Conservation (phyloP, 2,329 filamentous ascomycete species). For the Lasiodiplodia hormozganensis region DNA sequence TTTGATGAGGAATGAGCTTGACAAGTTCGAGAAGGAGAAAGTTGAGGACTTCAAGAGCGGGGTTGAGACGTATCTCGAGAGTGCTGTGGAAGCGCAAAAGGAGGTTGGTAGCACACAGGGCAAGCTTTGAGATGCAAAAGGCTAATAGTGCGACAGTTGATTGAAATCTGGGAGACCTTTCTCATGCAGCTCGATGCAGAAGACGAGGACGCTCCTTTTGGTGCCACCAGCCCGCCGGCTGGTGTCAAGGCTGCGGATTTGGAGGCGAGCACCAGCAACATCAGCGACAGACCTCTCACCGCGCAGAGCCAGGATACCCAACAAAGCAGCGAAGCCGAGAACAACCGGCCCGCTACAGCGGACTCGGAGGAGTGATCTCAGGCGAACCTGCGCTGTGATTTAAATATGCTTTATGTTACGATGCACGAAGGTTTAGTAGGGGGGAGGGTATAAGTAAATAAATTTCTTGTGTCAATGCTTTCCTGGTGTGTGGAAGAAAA, state of each 20-base stretch:
- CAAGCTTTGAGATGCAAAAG: background rate
- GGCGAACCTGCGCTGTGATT: background rate
- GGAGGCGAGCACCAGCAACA: conserved; percentile 22
- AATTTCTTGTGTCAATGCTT: conserved; percentile 7
- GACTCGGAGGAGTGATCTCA: conserved; percentile 23
- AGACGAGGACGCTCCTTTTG: conserved; percentile 71
- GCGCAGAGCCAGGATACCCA: conserved; percentile 30
- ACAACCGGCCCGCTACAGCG: conserved; percentile 19
- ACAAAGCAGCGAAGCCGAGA: conserved; percentile 19
- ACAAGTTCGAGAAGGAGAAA: conserved; percentile 95
- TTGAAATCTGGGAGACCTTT: conserved; percentile 98
- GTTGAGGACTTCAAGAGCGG: conserved; percentile 98
- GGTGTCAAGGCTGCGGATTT: conserved; percentile 44
- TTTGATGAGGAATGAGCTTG: conserved; percentile 87
- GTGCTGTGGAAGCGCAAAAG: conserved; percentile 97
- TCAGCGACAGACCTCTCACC: conserved; percentile 24
- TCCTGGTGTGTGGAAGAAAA: background rate
- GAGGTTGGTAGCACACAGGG: conserved; percentile 68
- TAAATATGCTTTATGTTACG: conserved; percentile 1
- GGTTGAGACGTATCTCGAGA: conserved; percentile 96
- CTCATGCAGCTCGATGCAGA: conserved; percentile 94
- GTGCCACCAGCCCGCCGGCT: conserved; percentile 40
- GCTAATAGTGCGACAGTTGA: conserved; percentile 55
- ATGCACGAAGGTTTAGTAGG: conserved; percentile 1
- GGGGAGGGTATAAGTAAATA: conserved; percentile 4